phyloP scores from a whole-genome alignment of 352 stramenopile species.

The Halophytophthora batemanensis region DNA sequence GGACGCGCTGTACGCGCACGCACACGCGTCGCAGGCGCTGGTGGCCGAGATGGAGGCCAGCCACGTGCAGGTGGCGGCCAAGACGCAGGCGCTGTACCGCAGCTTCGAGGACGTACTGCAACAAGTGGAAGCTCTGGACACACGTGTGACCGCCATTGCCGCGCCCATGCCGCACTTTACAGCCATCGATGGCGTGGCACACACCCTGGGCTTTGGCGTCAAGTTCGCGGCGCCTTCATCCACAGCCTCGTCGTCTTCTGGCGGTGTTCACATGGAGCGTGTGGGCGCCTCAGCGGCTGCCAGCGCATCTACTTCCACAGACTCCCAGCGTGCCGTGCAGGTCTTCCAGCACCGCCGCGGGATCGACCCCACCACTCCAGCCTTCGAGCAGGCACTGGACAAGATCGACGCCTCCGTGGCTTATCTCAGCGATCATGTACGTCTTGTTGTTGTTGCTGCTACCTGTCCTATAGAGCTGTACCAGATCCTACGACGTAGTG shows the following conservation, averaged over 20 bases:
- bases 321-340: constrained; percentile 44
- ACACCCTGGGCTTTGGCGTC: constrained; percentile 62
- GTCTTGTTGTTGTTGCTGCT: constrained; percentile 13
- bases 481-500: not conserved
- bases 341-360: constrained; percentile 74
- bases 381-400: constrained; percentile 59
- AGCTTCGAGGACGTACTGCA: constrained; percentile 69
- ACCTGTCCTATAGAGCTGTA: too few species aligned
- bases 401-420: constrained; percentile 65
- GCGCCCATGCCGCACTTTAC: constrained; percentile 72
- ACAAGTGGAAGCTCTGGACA: constrained; percentile 60
- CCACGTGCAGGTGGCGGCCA: constrained; percentile 68
- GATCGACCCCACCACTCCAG: constrained; percentile 63
- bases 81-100: constrained; percentile 75
- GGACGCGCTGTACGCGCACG: constrained; percentile 43
- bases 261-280: constrained; percentile 17
- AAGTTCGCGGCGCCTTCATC: constrained; percentile 50
- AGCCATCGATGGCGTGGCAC: constrained; percentile 51
- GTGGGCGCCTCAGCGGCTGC: constrained; percentile 1
- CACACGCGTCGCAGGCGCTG: constrained; percentile 55
- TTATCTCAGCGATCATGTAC: constrained; percentile 70
- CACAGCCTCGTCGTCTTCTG: constrained; percentile 1
- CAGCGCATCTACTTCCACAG: not conserved
- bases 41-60: constrained; percentile 82
- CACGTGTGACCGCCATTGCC: constrained; percentile 58